Evolutionary conservation across 1,284 basidiomycete species (phyloP), one percentile per base, ranked within the genome.

Genomic region (Pseudozyma sp.): DNA sequence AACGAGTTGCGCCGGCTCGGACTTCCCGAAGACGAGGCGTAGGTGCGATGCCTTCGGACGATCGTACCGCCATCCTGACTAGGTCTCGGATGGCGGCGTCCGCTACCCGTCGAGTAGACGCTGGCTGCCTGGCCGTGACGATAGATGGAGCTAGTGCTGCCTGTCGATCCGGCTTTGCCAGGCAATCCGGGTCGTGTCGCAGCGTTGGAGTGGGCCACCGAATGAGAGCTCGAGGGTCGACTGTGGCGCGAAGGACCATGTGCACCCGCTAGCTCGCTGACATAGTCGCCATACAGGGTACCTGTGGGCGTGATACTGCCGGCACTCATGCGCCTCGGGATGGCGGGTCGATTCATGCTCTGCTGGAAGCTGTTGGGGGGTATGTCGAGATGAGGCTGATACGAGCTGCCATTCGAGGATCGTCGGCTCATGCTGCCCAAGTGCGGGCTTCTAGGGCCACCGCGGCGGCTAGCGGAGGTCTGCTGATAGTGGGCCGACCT

Each of bases 231-330:
- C 17, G 75, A 75, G 4, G 77, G 77, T 13, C 79, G 54, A 50
- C 77, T 77, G 10, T 62, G 69, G 1, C 78, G 60, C 8, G 64
- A 50, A n/a, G 64, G 31, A 11, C 50, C 54, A 24, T 42, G 33
- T 29, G 53, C 57, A 16, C 43, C 53, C 44, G 52, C 58, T 52
- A 67, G 14, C 0, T 68, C 66, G 48, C 47, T 57, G 33, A 66
- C n/a, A 11, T 66, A 49, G 19, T 72, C 79, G 53, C 67, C 72
- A 34, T 69, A 75, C 45, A 73, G 30, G 0, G 78, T 78, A 2
- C 54, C 78, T 3, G 79, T 81, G 2, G 79, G 79, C 13, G 79
- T 81, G 45, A 81, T 81, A 60, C 79, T 81, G 14, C 78, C 79
- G 13, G 79, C 79, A 29, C 78, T 80, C 68, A 68, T 68, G 35